These are phyloP conservation scores for Alternaria incomplexa DNA, from an alignment of 2,329 filamentous ascomycete genomes.

Conservation along the genomic window DNA sequence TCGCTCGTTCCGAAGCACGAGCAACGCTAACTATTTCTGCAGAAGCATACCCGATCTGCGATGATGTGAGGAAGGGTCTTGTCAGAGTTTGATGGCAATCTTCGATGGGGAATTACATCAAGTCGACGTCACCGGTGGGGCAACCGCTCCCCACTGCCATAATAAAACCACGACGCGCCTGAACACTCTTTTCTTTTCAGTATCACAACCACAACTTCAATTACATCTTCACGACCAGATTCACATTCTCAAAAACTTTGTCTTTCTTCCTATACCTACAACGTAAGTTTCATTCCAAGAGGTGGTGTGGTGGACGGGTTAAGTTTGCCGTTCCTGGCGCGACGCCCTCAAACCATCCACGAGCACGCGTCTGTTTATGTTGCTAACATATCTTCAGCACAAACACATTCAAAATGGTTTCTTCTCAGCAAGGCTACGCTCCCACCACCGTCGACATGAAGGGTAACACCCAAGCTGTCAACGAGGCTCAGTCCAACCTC, in stretches of 20 bases:
- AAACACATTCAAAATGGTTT: conserved; percentile 28
- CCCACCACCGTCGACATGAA: conserved; percentile 32
- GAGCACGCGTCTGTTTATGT: not conserved
- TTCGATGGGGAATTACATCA: conserved; percentile 15
- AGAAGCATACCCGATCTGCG: conserved; percentile 7
- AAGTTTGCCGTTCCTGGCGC: not conserved
- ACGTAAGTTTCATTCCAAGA: conserved; percentile 9
- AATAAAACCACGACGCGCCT: conserved; percentile 19
- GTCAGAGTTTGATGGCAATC: conserved; percentile 9
- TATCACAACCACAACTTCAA: conserved; percentile 5
- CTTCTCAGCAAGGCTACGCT: conserved; percentile 32
- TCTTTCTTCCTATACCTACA: conserved; percentile 7
- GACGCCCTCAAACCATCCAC: not conserved
- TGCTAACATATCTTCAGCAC: not conserved
- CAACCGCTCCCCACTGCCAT: conserved; percentile 3
- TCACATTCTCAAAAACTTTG: not conserved
- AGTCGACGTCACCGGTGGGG: conserved; percentile 27
- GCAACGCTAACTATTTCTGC: conserved; percentile 11
- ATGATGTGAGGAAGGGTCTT: conserved; percentile 7
- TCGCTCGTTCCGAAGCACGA: conserved; percentile 8
- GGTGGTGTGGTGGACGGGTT: not conserved
- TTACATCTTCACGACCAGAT: not conserved
- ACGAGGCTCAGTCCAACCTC: conserved; percentile 72
- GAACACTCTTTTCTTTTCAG: conserved; percentile 1
- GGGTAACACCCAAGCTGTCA: conserved; percentile 61